Evolutionary conservation across 306 rosid species (phyloP), one percentile per base, ranked within the genome.

Genomic region (Prunus dulcis): DNA sequence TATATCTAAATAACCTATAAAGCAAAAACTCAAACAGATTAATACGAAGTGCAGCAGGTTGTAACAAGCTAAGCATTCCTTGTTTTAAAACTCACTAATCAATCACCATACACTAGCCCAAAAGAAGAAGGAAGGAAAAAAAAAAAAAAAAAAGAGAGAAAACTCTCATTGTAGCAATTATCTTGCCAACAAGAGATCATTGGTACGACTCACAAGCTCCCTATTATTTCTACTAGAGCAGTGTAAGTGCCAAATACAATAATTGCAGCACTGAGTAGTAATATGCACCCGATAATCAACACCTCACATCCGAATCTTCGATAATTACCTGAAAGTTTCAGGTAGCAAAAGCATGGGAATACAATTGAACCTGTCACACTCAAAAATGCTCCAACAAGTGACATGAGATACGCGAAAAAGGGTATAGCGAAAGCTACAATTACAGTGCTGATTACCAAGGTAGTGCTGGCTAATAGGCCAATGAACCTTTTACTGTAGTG

Each of bases 311-410:
- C 81, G 52, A 84, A 58, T 41, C 18, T 79, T 38, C 2, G 71
- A 23, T 82, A 83, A 11, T 25, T 52, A 2, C 87, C 92, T 3
- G 91, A 88, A 71, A 93, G 86, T 77, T 79, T 90, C 34, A 93
- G 65, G 85, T 87, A 90, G 77, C 91, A 93, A 30, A 80, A 76
- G 51, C 92, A 89, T 22, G 96, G 96, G n/a, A 93, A 76, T 60
- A 90, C 51, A 75, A 90, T 82, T 6, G 96, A 83, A 77, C 84
- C 92, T 9, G 92, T 83, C 6, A 87, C 82, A 52, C 92, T 86
- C 15, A 87, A 27, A 66, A 93, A 69, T 2, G 97, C 93, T 76
- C 97, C 96, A 56, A 88, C 92, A 22, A 93, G 75, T 0, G 91
- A 86, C 92, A 86, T 87, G n/a, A 93, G 89, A 62, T 79, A n/a